phyloP scores from a whole-genome alignment of 2,329 filamentous ascomycete genomes.

The Emmonsiellopsis sp. region DNA sequence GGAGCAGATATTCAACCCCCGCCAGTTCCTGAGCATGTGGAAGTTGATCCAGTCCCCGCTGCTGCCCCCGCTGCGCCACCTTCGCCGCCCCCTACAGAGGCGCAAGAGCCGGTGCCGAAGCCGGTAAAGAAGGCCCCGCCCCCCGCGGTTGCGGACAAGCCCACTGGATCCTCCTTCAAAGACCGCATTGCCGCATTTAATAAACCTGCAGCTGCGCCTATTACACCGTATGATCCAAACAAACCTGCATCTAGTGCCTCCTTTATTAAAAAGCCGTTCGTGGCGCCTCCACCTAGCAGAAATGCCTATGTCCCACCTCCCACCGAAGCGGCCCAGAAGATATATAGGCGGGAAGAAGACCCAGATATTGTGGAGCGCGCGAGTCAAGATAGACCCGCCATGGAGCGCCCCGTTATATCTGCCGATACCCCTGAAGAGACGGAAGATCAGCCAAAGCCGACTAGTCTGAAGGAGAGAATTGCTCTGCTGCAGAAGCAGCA shows the following conservation, averaged over 20 bases:
- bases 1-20: slow-evolving; percentile 13
- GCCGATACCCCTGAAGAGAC: slow-evolving; percentile 33
- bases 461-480: slow-evolving; percentile 90
- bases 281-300: slow-evolving; percentile 85
- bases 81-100: slow-evolving; percentile 20
- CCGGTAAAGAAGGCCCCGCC: slow-evolving; percentile 52
- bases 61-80: slow-evolving; percentile 18
- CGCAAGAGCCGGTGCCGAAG: slow-evolving; percentile 31
- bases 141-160: slow-evolving; percentile 60
- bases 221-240: slow-evolving; percentile 80
- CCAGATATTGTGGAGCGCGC: slow-evolving; percentile 39
- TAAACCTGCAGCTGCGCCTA: slow-evolving; percentile 71
- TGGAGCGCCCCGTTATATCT: slow-evolving; percentile 2
- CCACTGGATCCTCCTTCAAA: slow-evolving; percentile 67
- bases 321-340: slow-evolving; percentile 62
- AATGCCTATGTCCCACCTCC: slow-evolving; percentile 76
- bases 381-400: neutral
- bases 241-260: slow-evolving; percentile 48
- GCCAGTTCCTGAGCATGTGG: slow-evolving; percentile 15
- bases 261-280: slow-evolving; percentile 95
- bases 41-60: neutral
- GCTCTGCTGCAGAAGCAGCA: slow-evolving; percentile 90
- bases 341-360: slow-evolving; percentile 83
- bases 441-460: slow-evolving; percentile 77
- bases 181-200: slow-evolving; percentile 98